A percentile compares a stretch with the other conserved stretches of the same genome.
Evolutionary conservation across 495 filamentous ascomycete genomes (phyloP).

Genomic region (Ramalina intermedia): DNA sequence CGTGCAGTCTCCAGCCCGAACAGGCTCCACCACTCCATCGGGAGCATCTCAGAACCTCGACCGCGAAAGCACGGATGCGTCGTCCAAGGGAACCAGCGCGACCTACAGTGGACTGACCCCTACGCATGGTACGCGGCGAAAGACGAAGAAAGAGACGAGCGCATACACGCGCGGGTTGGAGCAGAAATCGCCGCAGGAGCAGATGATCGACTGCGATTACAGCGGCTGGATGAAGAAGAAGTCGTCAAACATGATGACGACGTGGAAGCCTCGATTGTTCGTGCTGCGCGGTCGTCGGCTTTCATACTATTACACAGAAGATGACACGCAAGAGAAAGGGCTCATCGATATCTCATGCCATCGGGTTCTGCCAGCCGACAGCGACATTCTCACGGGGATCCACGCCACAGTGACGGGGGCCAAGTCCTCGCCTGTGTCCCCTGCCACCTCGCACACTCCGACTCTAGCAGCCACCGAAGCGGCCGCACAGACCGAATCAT

Average conservation of each 20-base stretch:
- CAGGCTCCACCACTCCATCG: slow-evolving; percentile 78
- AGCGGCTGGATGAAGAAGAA: slow-evolving; percentile 99
- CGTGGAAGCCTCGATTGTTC: slow-evolving; percentile 92
- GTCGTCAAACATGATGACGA: slow-evolving; percentile 85
- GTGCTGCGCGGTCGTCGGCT: slow-evolving; percentile 80
- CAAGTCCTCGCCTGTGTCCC: slow-evolving; percentile 57
- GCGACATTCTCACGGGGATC: slow-evolving; percentile 74
- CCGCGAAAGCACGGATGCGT: slow-evolving; percentile 48
- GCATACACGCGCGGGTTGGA: slow-evolving; percentile 81
- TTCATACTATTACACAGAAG: slow-evolving; percentile 91
- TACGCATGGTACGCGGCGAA: slow-evolving; percentile 32
- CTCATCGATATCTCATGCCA: slow-evolving; percentile 96
- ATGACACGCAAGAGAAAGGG: slow-evolving; percentile 81
- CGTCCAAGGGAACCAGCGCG: slow-evolving; percentile 47
- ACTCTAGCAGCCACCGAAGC: slow-evolving; percentile 32
- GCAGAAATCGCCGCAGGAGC: slow-evolving; percentile 68
- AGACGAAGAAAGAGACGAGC: slow-evolving; percentile 86
- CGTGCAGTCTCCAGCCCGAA: slow-evolving; percentile 52
- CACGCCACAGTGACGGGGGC: slow-evolving; percentile 87
- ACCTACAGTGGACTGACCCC: slow-evolving; percentile 30
- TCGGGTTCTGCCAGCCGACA: slow-evolving; percentile 87
- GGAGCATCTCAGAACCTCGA: slow-evolving; percentile 65
- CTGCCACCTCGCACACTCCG: slow-evolving; percentile 45
- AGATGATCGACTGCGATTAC: slow-evolving; percentile 79
- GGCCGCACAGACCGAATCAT: slow-evolving; percentile 18